Conservation (phyloP, 352 stramenopile genomes). For the Pythium folliculosum region DNA sequence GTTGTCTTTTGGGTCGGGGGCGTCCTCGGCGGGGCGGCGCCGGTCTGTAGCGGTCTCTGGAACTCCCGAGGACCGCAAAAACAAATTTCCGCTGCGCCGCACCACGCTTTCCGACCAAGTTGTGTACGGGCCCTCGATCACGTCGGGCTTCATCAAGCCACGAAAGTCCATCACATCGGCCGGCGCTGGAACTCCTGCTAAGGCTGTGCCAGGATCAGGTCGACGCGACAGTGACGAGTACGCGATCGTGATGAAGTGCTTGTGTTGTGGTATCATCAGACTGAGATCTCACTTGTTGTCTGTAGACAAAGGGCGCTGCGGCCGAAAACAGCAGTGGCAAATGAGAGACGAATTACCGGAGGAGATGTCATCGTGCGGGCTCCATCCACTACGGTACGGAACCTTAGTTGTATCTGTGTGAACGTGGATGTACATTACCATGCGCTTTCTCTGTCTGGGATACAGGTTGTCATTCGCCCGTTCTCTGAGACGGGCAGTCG, state of each 20-base stretch:
- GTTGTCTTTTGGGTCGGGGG: not conserved
- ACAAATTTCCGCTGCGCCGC: conserved; percentile 61
- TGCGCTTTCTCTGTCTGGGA: not conserved
- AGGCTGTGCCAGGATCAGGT: conserved; percentile 1
- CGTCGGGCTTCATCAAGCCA: conserved; percentile 33
- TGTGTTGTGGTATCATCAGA: not conserved
- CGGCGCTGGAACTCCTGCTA: not conserved
- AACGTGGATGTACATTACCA: not conserved
- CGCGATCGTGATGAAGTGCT: not conserved
- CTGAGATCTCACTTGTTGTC: not conserved
- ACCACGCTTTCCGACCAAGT: conserved; percentile 56
- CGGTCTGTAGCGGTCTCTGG: not conserved
- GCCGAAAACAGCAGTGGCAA: conserved; percentile 12
- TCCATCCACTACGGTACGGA: conserved; percentile 23
- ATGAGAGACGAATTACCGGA: not conserved
- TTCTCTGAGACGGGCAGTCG: conserved; percentile 42
- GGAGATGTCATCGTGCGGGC: conserved; percentile 24
- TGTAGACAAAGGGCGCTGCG: conserved; percentile 9
- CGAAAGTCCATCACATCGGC: conserved; percentile 30
- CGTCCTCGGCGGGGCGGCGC: not conserved
- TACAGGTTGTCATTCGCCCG: conserved; percentile 59
- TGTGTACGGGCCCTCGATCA: conserved; percentile 68
- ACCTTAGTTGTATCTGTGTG: not conserved
- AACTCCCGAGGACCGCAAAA: conserved; percentile 45
- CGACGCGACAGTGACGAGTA: conserved; percentile 21